Evolutionary conservation across 345 rosid species (phyloP).

Genomic region (Adansonia digitata): DNA sequence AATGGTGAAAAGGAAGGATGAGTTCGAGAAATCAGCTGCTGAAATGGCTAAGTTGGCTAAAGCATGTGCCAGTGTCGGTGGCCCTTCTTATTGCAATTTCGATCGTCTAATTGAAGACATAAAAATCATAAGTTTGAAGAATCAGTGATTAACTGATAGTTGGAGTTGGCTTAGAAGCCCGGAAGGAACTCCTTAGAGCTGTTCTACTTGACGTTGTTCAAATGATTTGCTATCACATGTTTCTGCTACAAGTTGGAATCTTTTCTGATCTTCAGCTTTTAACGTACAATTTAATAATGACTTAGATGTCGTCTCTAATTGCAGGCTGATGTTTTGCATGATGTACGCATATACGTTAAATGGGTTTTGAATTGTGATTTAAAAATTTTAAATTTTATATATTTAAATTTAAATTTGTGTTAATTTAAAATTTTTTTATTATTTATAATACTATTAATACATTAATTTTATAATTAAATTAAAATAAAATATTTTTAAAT

Average conservation of each 20-base stretch:
- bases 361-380: too few species aligned
- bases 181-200: too few species aligned
- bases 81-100: conserved; percentile 33
- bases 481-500: too few species aligned
- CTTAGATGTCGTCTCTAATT: not conserved
- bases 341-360: too few species aligned
- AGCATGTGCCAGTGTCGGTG: conserved; percentile 22
- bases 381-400: too few species aligned
- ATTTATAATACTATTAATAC: too few species aligned
- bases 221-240: not conserved
- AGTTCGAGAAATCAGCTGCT: conserved; percentile 20
- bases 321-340: not conserved
- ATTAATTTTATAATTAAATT: too few species aligned
- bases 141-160: not conserved
- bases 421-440: too few species aligned
- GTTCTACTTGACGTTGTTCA: not conserved
- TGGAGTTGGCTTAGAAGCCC: too few species aligned
- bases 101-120: conserved; percentile 36
- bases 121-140: conserved; percentile 6
- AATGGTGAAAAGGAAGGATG: conserved; percentile 51
- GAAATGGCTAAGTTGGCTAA: conserved; percentile 29
- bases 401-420: too few species aligned
- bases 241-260: not conserved
- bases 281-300: not conserved
- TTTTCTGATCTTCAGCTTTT: not conserved